A percentile compares a stretch with the other conserved stretches of the same genome.
Conservation (phyloP, 805 yeast genomes). For the Candida schatavii region DNA sequence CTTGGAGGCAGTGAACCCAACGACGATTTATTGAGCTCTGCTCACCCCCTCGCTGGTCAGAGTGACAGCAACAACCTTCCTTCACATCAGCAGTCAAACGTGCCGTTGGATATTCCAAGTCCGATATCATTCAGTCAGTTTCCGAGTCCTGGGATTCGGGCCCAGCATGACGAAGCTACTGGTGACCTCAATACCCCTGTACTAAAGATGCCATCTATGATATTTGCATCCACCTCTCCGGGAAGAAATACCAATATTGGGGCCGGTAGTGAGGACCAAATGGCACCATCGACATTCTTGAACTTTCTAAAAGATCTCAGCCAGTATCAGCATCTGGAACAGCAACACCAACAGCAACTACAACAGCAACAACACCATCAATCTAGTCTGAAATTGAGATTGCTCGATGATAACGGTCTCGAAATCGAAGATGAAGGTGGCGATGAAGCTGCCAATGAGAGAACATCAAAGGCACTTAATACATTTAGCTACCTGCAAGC, state of each 20-base stretch:
- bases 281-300: slow-evolving; percentile 22
- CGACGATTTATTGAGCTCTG: too few species aligned
- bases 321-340: slow-evolving; percentile 8
- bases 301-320: slow-evolving; percentile 23
- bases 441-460: slow-evolving; percentile 3
- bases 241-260: too few species aligned
- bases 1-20: not conserved
- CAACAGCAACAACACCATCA: too few species aligned
- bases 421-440: slow-evolving; percentile 4
- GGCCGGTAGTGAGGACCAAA: not conserved
- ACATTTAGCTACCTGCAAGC: not conserved
- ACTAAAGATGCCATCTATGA: too few species aligned
- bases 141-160: slow-evolving; percentile 2
- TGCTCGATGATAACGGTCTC: slow-evolving; percentile 1
- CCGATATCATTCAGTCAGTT: slow-evolving; percentile 6
- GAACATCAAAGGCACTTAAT: not conserved
- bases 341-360: not conserved
- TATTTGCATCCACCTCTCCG: too few species aligned
- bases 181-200: too few species aligned
- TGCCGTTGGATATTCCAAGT: not conserved
- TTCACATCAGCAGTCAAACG: too few species aligned
- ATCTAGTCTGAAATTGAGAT: not conserved
- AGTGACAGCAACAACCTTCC: too few species aligned
- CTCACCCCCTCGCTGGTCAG: too few species aligned
- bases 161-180: too few species aligned